Evolutionary conservation across 164 flowering plant species (phyloP).

Genomic region (Magnolia sinica): DNA sequence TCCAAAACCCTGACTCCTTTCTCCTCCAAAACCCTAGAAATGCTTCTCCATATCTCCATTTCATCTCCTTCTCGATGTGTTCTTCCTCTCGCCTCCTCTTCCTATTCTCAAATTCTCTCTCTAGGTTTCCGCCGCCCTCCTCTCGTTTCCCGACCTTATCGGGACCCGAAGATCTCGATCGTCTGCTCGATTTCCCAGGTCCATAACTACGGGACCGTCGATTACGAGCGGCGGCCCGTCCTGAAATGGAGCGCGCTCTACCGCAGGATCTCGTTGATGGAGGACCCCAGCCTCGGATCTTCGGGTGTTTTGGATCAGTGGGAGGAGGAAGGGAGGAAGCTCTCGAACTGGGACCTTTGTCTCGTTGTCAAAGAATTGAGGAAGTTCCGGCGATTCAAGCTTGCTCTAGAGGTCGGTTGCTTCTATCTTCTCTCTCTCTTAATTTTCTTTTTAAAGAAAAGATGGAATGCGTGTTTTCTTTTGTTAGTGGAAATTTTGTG

Average conservation of each 20-base stretch:
- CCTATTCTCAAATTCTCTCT: conserved; percentile 19
- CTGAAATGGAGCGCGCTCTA: conserved; percentile 56
- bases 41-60: conserved; percentile 38
- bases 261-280: conserved; percentile 55
- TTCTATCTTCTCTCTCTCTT: neutral
- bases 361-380: conserved; percentile 72
- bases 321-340: conserved; percentile 53
- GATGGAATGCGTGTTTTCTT: no score
- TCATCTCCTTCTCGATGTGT: conserved; percentile 10
- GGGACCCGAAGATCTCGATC: conserved; percentile 6
- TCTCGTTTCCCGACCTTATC: neutral
- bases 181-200: conserved; percentile 46
- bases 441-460: no score
- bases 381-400: conserved; percentile 50
- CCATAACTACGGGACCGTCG: conserved; percentile 59
- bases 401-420: conserved; percentile 65
- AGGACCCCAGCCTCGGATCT: conserved; percentile 49
- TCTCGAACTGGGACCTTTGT: conserved; percentile 72
- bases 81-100: conserved; percentile 23
- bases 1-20: neutral
- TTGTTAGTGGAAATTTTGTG: no score
- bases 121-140: conserved; percentile 9
- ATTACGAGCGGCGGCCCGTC: conserved; percentile 52
- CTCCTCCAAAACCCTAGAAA: conserved; percentile 13
- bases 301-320: conserved; percentile 49